These are phyloP conservation scores for Populus hybrid DNA, from an alignment of 441 rosid species.

Conservation along the genomic window DNA sequence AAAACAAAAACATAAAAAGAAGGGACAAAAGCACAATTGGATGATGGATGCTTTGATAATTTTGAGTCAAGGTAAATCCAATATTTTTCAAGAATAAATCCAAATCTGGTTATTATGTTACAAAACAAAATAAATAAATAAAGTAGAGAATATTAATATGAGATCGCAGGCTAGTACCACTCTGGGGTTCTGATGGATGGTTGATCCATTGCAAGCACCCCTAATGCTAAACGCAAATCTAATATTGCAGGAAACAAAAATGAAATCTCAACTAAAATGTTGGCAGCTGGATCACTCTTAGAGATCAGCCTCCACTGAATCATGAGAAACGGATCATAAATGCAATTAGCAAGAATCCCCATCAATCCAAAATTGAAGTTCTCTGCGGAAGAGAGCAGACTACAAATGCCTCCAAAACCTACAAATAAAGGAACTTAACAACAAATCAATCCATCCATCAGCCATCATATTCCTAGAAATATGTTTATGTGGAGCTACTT, in stretches of 20 bases:
- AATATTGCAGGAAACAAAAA: no score
- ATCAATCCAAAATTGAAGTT: background rate
- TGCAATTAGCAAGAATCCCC: background rate
- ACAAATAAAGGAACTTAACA: constrained; percentile 14
- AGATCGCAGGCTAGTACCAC: background rate
- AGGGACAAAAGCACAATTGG: no score
- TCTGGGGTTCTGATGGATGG: no score
- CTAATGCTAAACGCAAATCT: no score
- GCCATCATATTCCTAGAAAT: constrained; percentile 13
- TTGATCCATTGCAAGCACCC: background rate
- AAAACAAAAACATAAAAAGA: fast-evolving
- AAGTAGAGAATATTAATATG: no score
- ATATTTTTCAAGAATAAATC: background rate
- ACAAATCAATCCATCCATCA: constrained; percentile 22
- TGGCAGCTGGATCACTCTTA: background rate
- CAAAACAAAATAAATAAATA: no score
- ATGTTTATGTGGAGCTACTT: constrained; percentile 26
- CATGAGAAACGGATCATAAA: background rate
- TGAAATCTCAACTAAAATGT: background rate
- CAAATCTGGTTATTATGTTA: background rate
- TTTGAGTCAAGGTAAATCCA: background rate
- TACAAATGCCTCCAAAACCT: background rate
- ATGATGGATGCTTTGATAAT: no score
- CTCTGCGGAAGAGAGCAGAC: background rate
- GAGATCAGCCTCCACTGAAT: background rate